Evolutionary conservation across 2,329 filamentous ascomycete genomes (phyloP).

Genomic region (Colletotrichum orbiculare): DNA sequence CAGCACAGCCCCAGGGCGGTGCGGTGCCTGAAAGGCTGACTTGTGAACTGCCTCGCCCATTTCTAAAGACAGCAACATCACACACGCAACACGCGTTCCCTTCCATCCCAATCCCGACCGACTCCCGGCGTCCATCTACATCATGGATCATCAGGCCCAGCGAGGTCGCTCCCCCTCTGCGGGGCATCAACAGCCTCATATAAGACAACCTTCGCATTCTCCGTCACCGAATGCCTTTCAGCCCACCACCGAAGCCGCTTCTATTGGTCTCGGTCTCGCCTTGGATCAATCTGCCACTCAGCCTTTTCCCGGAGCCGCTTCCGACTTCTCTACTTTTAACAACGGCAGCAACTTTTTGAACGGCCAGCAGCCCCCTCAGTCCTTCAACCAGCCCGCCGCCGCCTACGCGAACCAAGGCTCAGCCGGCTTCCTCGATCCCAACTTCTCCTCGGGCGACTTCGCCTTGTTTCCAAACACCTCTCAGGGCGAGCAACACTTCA

Average conservation of each 20-base stretch:
- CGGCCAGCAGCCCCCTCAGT: slow-evolving; percentile 56
- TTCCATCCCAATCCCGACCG: slow-evolving; percentile 36
- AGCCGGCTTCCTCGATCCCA: slow-evolving; percentile 59
- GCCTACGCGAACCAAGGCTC: slow-evolving; percentile 55
- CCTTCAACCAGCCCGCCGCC: slow-evolving; percentile 51
- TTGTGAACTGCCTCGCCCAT: slow-evolving; percentile 56
- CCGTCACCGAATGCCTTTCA: slow-evolving; percentile 69
- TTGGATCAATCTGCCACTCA: slow-evolving; percentile 62
- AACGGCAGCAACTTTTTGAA: slow-evolving; percentile 61
- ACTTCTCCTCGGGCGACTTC: slow-evolving; percentile 68
- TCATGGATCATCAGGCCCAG: slow-evolving; percentile 56
- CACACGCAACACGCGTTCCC: slow-evolving; percentile 20
- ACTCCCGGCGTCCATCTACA: slow-evolving; percentile 34
- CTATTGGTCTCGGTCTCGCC: slow-evolving; percentile 67
- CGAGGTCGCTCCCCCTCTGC: slow-evolving; percentile 71
- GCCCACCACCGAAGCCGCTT: slow-evolving; percentile 54
- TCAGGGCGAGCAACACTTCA: slow-evolving; percentile 67
- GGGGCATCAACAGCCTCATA: slow-evolving; percentile 68
- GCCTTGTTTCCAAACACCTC: slow-evolving; percentile 68
- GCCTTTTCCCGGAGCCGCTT: slow-evolving; percentile 51
- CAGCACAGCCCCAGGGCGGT: slow-evolving; percentile 56
- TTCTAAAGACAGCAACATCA: slow-evolving; percentile 50
- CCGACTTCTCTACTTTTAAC: slow-evolving; percentile 59
- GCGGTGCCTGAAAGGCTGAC: slow-evolving; percentile 58
- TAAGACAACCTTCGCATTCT: slow-evolving; percentile 73